A percentile compares a stretch with the other conserved stretches of the same genome.
These are phyloP conservation scores for Psilocybe subaeruginosa DNA, from an alignment of 768 basidiomycete species.

Conservation along the genomic window DNA sequence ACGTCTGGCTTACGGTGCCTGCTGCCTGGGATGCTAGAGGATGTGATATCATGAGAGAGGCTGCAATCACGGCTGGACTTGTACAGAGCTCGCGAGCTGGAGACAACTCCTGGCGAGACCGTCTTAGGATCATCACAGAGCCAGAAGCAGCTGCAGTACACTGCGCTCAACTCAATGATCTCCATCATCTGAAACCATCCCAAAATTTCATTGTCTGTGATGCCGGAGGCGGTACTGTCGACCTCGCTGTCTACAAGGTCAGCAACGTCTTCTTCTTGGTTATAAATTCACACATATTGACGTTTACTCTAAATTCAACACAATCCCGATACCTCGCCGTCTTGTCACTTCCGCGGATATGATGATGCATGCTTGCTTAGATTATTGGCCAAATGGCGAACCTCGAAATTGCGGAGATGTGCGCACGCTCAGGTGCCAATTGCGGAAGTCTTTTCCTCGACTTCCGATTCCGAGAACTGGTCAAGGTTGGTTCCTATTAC, in stretches of 20 bases:
- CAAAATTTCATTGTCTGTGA: conserved; percentile 94
- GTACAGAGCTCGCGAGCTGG: conserved; percentile 73
- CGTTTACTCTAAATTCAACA: conserved; percentile 8
- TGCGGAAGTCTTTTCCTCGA: conserved; percentile 90
- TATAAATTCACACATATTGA: neutral
- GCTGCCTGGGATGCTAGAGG: conserved; percentile 91
- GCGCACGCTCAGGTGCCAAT: conserved; percentile 84
- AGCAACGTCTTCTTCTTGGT: conserved; percentile 4
- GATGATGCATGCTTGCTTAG: conserved; percentile 23
- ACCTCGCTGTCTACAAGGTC: conserved; percentile 63
- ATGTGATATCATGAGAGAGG: conserved; percentile 84
- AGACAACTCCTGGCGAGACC: conserved; percentile 78
- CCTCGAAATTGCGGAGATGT: conserved; percentile 92
- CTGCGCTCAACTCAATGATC: conserved; percentile 78
- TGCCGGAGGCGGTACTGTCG: conserved; percentile 83
- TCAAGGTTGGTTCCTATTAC: conserved; percentile 47
- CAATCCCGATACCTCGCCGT: neutral
- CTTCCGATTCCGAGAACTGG: conserved; percentile 81
- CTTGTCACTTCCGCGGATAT: conserved; percentile 13
- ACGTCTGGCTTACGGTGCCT: conserved; percentile 86
- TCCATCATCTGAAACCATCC: conserved; percentile 77
- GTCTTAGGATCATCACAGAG: conserved; percentile 81
- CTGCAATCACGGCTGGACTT: conserved; percentile 79
- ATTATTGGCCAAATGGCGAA: conserved; percentile 80
- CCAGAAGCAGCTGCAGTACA: conserved; percentile 92